phyloP scores from a whole-genome alignment of 2,329 filamentous ascomycete species.

The Ophiostoma pallidulum region DNA sequence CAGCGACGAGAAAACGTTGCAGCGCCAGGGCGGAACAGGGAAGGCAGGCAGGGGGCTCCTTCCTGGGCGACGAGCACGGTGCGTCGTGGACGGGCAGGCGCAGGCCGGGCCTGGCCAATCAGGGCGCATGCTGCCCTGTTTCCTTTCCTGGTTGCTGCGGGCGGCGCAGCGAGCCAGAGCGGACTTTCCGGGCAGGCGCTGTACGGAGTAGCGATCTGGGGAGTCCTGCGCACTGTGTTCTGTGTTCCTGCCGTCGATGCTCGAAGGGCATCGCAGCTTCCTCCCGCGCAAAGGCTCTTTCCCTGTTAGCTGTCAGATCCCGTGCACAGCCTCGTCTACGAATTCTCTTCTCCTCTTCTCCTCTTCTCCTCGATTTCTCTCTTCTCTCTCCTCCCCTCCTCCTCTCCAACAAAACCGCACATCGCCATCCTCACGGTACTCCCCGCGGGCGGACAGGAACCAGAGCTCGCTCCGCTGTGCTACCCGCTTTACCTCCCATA shows the following conservation, averaged over 20 bases:
- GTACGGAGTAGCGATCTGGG: too few relatives aligned
- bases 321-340: too few relatives aligned
- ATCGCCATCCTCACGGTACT: neutral
- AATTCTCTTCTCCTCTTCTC: neutral
- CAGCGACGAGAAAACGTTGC: too few relatives aligned
- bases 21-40: too few relatives aligned
- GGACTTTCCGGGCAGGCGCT: too few relatives aligned
- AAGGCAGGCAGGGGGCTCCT: too few relatives aligned
- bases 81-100: slow-evolving; percentile 1
- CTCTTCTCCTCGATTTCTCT: neutral
- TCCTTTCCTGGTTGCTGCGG: too few relatives aligned
- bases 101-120: slow-evolving; percentile 1
- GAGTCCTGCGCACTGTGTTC: slow-evolving; percentile 4
- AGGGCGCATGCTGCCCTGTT: too few relatives aligned
- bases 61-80: too few relatives aligned
- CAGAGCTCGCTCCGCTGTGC: slow-evolving; percentile 1
- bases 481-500: too few relatives aligned
- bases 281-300: neutral
- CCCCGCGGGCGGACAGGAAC: neutral
- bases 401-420: neutral
- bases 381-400: neutral
- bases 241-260: neutral
- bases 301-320: too few relatives aligned
- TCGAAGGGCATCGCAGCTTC: slow-evolving; percentile 5
- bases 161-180: too few relatives aligned